Base-by-base conservation (phyloP, 176 grass and related monocot genomes). In the Guadua angustifolia region DNA sequence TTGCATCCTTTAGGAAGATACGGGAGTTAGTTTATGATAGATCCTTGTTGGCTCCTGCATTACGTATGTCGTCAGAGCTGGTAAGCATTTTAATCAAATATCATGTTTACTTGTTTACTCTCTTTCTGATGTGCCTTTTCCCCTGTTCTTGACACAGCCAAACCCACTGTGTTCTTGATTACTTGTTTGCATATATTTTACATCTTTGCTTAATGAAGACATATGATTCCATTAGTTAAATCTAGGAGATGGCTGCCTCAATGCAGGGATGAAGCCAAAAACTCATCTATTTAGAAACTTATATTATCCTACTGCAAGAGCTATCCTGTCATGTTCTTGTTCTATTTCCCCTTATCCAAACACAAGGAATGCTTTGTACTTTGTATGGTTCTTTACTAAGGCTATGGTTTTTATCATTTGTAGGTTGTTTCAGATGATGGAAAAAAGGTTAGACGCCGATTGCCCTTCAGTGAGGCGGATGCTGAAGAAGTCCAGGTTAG, bases 351-450 rank as follows among this genome's bases (percentile, higher is more conserved):
- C n/a, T n/a, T 66, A 90, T 56, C 26, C 15, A 68, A 24, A 39
- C 49, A 21, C 21, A 73, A 46, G 18, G 24, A 52, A 71, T 86
- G 18, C 38, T 77, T 75, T 58, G 7, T 50, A 59, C 19, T 66
- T 55, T 46, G 52, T 82, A 26, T 68, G 50, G 39, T 35, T 42
- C n/a, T 55, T 80, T n/a, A 69, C 82, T 79, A 64, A 77, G 46
- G 19, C 25, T 70, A 69, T 1, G 10, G 6, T 49, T 73, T 26
- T 49, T 49, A 36, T 78, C n/a, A 83, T 68, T 46, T 84, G n/a
- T 57, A 99, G 96, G 78, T 88, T 88, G 93, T 99, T 85, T 95
- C 91, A 67, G 96, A 99, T 80, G 96, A 99, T 87, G 91, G 93
- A 50, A 99, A 95, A 85, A 90, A 80, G 68, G 85, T 99, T 78